phyloP scores from a whole-genome alignment of 768 basidiomycete genomes.

The Termitomyces sp. region DNA sequence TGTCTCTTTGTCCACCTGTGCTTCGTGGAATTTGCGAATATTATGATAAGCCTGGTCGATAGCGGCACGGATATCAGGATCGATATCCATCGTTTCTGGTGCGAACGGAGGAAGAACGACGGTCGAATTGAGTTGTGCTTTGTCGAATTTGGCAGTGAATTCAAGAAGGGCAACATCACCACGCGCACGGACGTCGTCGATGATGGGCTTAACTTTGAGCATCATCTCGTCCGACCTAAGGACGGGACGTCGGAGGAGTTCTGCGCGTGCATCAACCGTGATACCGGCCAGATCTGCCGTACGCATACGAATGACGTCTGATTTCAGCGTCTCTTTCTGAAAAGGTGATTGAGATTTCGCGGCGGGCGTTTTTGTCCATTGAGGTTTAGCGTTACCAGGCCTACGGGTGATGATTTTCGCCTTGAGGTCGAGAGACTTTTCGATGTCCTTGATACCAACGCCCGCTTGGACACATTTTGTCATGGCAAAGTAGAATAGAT shows the following conservation, averaged over 20 bases:
- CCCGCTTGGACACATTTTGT: conserved; percentile 81
- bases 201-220: conserved; percentile 88
- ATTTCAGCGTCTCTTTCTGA: conserved; percentile 9
- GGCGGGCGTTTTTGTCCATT: conserved; percentile 44
- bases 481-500: conserved; percentile 89
- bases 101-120: conserved; percentile 78
- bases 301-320: conserved; percentile 69
- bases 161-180: conserved; percentile 87
- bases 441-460: conserved; percentile 79
- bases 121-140: conserved; percentile 62
- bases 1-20: conserved; percentile 67
- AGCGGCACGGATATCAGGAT: conserved; percentile 63
- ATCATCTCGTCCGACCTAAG: conserved; percentile 89
- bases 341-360: conserved; percentile 6
- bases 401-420: conserved; percentile 83
- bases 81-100: conserved; percentile 55
- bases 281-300: conserved; percentile 53
- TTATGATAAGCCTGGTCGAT: conserved; percentile 91
- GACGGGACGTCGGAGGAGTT: conserved; percentile 83
- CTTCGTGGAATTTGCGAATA: conserved; percentile 86
- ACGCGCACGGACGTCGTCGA: conserved; percentile 74
- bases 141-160: conserved; percentile 92
- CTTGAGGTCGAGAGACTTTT: conserved; percentile 78
- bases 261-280: conserved; percentile 49
- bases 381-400: conserved; percentile 88